A percentile compares a stretch with the other conserved stretches of the same genome.
These are phyloP conservation scores for Torrubiellomyces zombiae DNA, from an alignment of 2,329 filamentous ascomycete species.

Conservation along the genomic window DNA sequence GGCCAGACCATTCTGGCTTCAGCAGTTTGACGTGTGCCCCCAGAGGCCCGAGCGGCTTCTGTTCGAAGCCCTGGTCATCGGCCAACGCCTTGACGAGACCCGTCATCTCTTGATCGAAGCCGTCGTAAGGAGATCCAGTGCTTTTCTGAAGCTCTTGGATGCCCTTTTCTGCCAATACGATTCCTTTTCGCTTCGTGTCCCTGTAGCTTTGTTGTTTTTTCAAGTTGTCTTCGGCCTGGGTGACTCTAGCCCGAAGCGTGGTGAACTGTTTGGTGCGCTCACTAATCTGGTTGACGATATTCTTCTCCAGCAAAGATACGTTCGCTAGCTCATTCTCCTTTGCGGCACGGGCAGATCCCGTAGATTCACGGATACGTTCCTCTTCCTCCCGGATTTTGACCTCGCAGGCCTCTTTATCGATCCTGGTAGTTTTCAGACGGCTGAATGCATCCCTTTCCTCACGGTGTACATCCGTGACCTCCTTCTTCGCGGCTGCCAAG, in stretches of 20 bases:
- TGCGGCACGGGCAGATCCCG: slow-evolving; percentile 50
- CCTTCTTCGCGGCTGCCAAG: slow-evolving; percentile 34
- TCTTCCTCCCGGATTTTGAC: slow-evolving; percentile 37
- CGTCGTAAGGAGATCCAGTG: slow-evolving; percentile 43
- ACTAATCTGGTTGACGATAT: slow-evolving; percentile 11
- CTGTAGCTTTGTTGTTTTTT: slow-evolving; percentile 15
- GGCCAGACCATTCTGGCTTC: slow-evolving; percentile 66
- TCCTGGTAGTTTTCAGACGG: slow-evolving; percentile 36
- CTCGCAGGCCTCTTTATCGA: slow-evolving; percentile 27
- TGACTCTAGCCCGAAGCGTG: slow-evolving; percentile 15
- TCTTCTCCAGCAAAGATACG: slow-evolving; percentile 11
- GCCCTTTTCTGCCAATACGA: slow-evolving; percentile 29
- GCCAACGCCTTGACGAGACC: slow-evolving; percentile 52
- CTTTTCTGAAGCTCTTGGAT: slow-evolving; percentile 33
- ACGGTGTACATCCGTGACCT: slow-evolving; percentile 35
- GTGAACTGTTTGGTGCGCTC: slow-evolving; percentile 15
- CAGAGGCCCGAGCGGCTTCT: slow-evolving; percentile 68
- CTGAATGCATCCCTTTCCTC: slow-evolving; percentile 50
- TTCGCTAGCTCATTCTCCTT: slow-evolving; percentile 38
- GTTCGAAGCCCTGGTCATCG: slow-evolving; percentile 49
- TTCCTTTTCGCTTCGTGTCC: slow-evolving; percentile 34
- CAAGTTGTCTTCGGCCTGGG: slow-evolving; percentile 14
- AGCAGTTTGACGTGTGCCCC: slow-evolving; percentile 61
- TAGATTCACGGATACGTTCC: slow-evolving; percentile 45
- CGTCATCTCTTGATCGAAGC: slow-evolving; percentile 46